These are phyloP conservation scores for Penicillium desertorum DNA, from an alignment of 495 filamentous ascomycete species.

Conservation along the genomic window DNA sequence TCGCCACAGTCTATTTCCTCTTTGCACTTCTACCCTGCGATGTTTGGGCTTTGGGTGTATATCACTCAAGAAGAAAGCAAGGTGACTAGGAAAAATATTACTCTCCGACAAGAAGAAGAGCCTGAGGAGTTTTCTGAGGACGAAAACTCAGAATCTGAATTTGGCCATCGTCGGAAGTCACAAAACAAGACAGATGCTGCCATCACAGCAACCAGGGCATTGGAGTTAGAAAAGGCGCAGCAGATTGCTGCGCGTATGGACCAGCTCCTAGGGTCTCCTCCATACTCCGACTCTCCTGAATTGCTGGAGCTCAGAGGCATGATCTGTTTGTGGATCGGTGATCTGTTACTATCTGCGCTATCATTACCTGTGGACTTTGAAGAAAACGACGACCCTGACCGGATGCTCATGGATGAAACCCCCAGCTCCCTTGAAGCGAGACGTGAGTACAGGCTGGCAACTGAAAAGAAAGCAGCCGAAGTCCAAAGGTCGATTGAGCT, in stretches of 20 bases:
- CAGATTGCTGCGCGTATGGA: constrained; percentile 65
- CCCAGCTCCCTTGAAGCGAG: constrained; percentile 29
- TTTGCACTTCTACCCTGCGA: constrained; percentile 62
- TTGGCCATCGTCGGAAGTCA: constrained; percentile 11
- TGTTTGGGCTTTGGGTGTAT: constrained; percentile 68
- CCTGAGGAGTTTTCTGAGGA: constrained; percentile 32
- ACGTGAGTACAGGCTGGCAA: constrained; percentile 35
- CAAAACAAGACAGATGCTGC: constrained; percentile 20
- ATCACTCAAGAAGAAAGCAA: constrained; percentile 53
- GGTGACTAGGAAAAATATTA: constrained; percentile 28
- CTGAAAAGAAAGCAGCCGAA: constrained; percentile 36
- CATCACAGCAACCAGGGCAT: constrained; percentile 27
- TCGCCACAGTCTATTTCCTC: constrained; percentile 46
- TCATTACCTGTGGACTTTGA: constrained; percentile 15
- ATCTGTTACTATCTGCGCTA: constrained; percentile 49
- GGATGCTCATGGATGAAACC: constrained; percentile 26
- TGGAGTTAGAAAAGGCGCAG: constrained; percentile 47
- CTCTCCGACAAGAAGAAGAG: constrained; percentile 19
- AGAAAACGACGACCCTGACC: constrained; percentile 22
- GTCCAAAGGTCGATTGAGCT: constrained; percentile 35
- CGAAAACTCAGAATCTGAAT: constrained; percentile 29
- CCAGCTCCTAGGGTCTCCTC: constrained; percentile 58
- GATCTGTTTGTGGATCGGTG: constrained; percentile 65
- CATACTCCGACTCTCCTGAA: constrained; percentile 58
- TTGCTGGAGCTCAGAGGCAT: constrained; percentile 65